Conservation (phyloP, 1,139 yeast genomes). For the Blastobotrys raffinosifermentans region DNA sequence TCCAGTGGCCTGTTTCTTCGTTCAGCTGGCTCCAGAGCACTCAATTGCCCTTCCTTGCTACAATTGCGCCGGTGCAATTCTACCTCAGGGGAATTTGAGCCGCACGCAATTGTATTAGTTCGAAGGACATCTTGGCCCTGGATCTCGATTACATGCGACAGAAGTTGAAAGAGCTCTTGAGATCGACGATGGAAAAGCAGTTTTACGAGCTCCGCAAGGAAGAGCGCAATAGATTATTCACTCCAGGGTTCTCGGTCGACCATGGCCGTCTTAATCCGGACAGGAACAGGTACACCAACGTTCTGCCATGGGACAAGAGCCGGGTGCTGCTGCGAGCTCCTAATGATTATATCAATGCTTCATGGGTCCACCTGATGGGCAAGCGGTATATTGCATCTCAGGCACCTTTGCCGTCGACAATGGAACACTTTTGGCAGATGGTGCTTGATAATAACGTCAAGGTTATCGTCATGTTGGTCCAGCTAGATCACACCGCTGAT, state of each 20-base stretch:
- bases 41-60: no score
- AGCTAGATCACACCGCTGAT: slow-evolving; percentile 70
- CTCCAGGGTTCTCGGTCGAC: slow-evolving; percentile 4
- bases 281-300: slow-evolving; percentile 51
- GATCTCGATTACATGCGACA: no score
- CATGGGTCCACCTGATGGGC: slow-evolving; percentile 33
- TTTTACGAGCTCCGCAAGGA: not conserved
- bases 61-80: no score
- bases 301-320: slow-evolving; percentile 55
- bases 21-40: no score
- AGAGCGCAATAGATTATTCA: not conserved
- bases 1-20: no score
- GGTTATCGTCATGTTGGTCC: slow-evolving; percentile 82
- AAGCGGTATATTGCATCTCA: slow-evolving; percentile 52
- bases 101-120: no score
- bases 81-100: no score
- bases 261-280: slow-evolving; percentile 20
- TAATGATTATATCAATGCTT: slow-evolving; percentile 45
- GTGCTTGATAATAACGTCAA: slow-evolving; percentile 45
- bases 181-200: no score
- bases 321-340: slow-evolving; percentile 41
- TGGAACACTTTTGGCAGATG: slow-evolving; percentile 83
- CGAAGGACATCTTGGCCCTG: no score
- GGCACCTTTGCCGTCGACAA: slow-evolving; percentile 65
- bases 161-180: no score